Conservation (phyloP, 139 green algal genomes). For the Chlorella sp. region DNA sequence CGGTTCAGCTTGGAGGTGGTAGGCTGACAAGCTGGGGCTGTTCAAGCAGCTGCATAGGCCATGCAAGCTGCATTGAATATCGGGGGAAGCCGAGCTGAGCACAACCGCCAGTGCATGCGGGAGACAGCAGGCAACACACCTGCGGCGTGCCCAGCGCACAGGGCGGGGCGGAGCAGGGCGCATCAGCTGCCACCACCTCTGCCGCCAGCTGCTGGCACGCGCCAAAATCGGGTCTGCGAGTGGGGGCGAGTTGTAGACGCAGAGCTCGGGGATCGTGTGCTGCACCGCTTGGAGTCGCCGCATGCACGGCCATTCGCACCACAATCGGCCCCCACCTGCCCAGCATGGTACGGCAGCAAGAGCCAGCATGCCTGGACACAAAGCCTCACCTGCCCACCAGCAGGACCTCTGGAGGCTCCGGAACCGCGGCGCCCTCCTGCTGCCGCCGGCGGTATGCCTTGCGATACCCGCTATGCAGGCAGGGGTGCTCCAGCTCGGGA, state of each 20-base stretch:
- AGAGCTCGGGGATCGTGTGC: too few species aligned
- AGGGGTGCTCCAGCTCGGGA: constrained; percentile 45
- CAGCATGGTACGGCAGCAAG: too few species aligned
- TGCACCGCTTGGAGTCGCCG: too few species aligned
- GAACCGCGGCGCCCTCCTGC: constrained; percentile 2
- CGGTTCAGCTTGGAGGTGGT: neutral
- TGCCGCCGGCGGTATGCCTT: constrained; percentile 53
- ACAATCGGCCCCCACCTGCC: too few species aligned
- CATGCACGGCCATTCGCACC: too few species aligned
- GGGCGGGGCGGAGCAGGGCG: constrained; percentile 20
- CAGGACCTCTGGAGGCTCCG: constrained; percentile 32
- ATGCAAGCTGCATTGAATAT: neutral
- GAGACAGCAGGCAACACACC: neutral
- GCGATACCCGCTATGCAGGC: constrained; percentile 72
- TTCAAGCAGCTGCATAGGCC: neutral
- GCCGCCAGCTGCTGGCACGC: constrained; percentile 58
- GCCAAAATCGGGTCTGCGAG: constrained; percentile 52
- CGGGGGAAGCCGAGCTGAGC: too few species aligned
- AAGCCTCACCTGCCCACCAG: constrained; percentile 47
- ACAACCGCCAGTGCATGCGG: too few species aligned
- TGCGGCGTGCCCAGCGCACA: constrained; percentile 59
- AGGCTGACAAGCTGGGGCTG: neutral
- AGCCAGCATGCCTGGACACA: neutral
- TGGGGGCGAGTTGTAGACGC: too few species aligned
- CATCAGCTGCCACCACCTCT: constrained; percentile 53